Percentiles rank a stretch among this genome's conserved stretches.
Conservation (phyloP, 2,329 filamentous ascomycete species). For the Ophiostoma perfectum region DNA sequence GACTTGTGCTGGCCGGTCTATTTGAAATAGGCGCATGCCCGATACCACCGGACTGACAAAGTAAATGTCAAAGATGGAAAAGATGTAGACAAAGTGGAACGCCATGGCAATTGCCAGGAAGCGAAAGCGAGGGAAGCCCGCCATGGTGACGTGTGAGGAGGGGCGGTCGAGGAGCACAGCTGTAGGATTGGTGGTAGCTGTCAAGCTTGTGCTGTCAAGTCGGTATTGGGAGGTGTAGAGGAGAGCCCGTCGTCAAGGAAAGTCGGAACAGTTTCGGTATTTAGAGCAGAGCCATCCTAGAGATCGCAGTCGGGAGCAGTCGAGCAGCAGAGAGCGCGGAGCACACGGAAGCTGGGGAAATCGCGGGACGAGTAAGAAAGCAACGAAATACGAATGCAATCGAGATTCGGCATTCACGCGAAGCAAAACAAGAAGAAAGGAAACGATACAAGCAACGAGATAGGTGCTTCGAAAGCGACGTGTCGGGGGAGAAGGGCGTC, state of each 20-base stretch:
- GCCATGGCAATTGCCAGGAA: slow-evolving; percentile 84
- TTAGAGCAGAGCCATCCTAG: slow-evolving; percentile 4
- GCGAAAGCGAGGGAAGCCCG: slow-evolving; percentile 59
- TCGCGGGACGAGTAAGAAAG: not conserved
- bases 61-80: slow-evolving; percentile 97
- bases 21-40: slow-evolving; percentile 78
- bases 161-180: not conserved
- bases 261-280: not conserved
- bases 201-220: too few species aligned
- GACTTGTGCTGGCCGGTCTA: slow-evolving; percentile 54
- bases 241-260: slow-evolving; percentile 6
- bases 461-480: not conserved
- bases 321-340: not conserved
- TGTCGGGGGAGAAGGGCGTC: not conserved
- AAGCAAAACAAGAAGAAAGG: not conserved
- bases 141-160: slow-evolving; percentile 39
- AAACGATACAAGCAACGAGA: too few species aligned
- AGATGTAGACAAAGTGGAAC: slow-evolving; percentile 91
- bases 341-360: not conserved
- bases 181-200: too few species aligned
- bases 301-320: not conserved
- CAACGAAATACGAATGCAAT: not conserved
- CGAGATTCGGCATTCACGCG: not conserved
- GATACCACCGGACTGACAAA: slow-evolving; percentile 96
- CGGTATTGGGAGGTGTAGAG: not conserved